Percentiles rank a stretch among this genome's conserved stretches.
phyloP scores from a whole-genome alignment of 2,329 filamentous ascomycete genomes.

The Sporothrix inflata region DNA sequence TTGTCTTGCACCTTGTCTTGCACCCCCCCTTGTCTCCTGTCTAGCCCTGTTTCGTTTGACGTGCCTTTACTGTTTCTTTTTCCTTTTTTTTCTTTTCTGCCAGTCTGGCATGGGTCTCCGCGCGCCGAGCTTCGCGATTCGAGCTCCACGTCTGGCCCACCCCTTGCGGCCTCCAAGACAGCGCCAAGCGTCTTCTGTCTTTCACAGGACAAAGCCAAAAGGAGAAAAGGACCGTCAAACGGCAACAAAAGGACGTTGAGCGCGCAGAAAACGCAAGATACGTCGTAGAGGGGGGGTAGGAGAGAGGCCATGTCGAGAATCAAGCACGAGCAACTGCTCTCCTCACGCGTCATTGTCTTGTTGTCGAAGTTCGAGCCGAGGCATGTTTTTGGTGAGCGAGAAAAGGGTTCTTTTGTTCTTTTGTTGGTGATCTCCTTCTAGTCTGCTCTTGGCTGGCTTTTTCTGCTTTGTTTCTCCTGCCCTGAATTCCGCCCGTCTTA shows the following conservation, averaged over 20 bases:
- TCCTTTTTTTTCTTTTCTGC: neutral
- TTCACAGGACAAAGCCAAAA: neutral
- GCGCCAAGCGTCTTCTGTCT: neutral
- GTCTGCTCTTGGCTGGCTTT: neutral
- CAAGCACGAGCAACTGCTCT: neutral
- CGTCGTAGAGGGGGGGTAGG: neutral
- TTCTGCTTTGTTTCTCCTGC: neutral
- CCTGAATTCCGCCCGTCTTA: neutral
- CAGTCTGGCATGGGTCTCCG: conserved; percentile 2
- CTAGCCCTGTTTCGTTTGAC: conserved; percentile 20
- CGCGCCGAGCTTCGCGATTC: neutral
- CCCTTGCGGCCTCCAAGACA: neutral
- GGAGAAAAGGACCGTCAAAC: conserved; percentile 11
- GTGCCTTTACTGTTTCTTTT: neutral
- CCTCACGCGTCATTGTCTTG: neutral
- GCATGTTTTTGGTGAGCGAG: neutral
- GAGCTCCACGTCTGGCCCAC: neutral
- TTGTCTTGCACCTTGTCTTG: neutral
- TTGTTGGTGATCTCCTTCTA: conserved; percentile 10
- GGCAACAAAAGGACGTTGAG: neutral
- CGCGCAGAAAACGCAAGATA: neutral
- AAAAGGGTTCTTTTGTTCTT: conserved; percentile 5
- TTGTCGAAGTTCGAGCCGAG: neutral
- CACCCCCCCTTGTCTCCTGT: neutral
- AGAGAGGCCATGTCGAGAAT: neutral